Base-by-base conservation (phyloP, 2,329 filamentous ascomycete species). In the Dactylellina cionopaga region DNA sequence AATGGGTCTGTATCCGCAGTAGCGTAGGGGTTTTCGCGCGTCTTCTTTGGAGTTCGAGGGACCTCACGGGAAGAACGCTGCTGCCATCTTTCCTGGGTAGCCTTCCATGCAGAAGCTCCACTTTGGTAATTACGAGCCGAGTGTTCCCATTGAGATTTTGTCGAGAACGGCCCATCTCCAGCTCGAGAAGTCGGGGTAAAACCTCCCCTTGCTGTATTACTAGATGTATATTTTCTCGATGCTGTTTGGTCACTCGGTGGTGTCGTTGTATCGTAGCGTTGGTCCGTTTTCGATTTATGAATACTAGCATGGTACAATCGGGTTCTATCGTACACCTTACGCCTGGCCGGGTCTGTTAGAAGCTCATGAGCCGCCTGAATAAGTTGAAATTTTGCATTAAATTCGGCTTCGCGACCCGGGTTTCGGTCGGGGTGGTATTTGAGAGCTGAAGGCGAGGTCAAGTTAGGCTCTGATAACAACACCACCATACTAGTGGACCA, bases 371-470 rank as follows among this genome's bases (percentile, higher is more conserved):
- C 92, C 3, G 90, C 87, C 80, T 96, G 91, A 51, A 96, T 96
- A 52, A 89, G 86, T 80, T 96, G 91, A 78, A 96, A 96, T 78
- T 91, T 90, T 29, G 89, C 84, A 75, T 91, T 91, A 78, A 90
- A 90, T 78, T 94, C 91, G 65, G 86, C 82, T 81, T 96, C 92
- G 78, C 87, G 87, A 55, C 92, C 92, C 9, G 90, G 91, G 78
- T 96, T 96, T 70, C 92, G 89, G 79, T 96, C 92, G 5, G 92
- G 92, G 78, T 96, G 92, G 78, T 90, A 96, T 80, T 91, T 90
- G 47, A 96, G 83, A 49, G 92, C 92, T 92, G 65, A 2, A 9
- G 27, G 27, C 33, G 10, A 19, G 4, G 3, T n/a, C n/a, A n/a
- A n/a, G 60, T 78, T 46, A 72, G 43, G 35, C 39, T 33, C 25